Conservation (phyloP, 1,284 basidiomycete genomes). For the Neonothopanus nambi region DNA sequence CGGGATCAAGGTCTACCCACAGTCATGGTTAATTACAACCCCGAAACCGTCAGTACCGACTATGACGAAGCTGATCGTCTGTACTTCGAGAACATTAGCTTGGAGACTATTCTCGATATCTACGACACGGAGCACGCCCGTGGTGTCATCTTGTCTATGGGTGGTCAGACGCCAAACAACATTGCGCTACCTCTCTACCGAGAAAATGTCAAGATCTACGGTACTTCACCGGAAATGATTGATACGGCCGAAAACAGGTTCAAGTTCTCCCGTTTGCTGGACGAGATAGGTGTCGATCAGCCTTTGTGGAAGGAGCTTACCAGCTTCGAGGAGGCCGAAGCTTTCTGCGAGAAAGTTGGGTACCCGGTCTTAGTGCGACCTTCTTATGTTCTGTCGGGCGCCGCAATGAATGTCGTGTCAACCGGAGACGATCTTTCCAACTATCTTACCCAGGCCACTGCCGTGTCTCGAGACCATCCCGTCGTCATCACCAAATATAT, state of each 20-base stretch:
- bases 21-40: conserved; percentile 99
- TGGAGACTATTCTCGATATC: conserved; percentile 97
- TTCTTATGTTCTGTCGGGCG: conserved; percentile 97
- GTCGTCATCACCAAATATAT: conserved; percentile 99
- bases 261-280: conserved; percentile 98
- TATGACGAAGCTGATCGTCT: conserved; percentile 98
- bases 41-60: conserved; percentile 98
- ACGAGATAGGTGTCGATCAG: conserved; percentile 98
- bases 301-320: conserved; percentile 97
- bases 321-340: conserved; percentile 84
- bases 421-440: conserved; percentile 88
- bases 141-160: conserved; percentile 97
- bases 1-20: conserved; percentile 95
- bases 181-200: conserved; percentile 93
- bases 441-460: conserved; percentile 95
- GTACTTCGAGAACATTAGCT: conserved; percentile 98
- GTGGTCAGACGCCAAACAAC: conserved; percentile 98
- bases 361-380: conserved; percentile 97
- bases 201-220: conserved; percentile 97
- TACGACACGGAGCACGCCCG: conserved; percentile 90
- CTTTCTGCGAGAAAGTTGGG: conserved; percentile 89
- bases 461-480: conserved; percentile 95
- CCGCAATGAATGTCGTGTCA: conserved; percentile 99
- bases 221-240: conserved; percentile 99
- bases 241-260: conserved; percentile 99